Conservation (phyloP, 1,139 yeast genomes). For the Kurtzmaniella natalensis region DNA sequence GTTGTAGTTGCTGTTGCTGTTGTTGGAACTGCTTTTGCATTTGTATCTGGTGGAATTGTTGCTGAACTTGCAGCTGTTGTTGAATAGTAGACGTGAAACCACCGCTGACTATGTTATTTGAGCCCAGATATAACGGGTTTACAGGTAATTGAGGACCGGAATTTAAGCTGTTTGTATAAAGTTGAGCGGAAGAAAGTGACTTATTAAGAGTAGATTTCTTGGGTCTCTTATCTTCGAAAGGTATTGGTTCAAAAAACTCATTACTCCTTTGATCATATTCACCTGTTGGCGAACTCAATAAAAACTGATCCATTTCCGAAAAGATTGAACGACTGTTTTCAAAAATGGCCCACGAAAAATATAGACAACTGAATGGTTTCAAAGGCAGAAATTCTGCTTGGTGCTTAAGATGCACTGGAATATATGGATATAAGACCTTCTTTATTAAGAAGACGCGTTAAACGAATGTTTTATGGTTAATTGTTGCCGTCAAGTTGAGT, state of each 20-base stretch:
- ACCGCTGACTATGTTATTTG: not conserved
- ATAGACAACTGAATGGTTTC: too few relatives aligned
- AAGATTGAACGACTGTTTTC: too few relatives aligned
- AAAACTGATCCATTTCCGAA: conserved; percentile 35
- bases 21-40: conserved; percentile 4
- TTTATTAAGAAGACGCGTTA: conserved; percentile 1
- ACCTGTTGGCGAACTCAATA: conserved; percentile 41
- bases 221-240: not conserved
- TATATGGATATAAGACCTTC: not conserved
- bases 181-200: not conserved
- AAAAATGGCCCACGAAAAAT: too few relatives aligned
- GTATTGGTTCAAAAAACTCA: conserved; percentile 5
- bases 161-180: not conserved
- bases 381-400: too few relatives aligned
- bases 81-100: conserved; percentile 2
- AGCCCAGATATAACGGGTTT: conserved; percentile 2
- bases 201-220: conserved; percentile 1
- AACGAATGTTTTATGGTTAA: conserved; percentile 1
- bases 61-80: conserved; percentile 5
- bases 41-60: conserved; percentile 9
- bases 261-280: conserved; percentile 4
- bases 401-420: conserved; percentile 1
- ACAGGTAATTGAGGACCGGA: not conserved
- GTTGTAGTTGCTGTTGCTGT: conserved; percentile 6
- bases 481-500: not conserved